Evolutionary conservation across 129 eudicot species (phyloP).

Genomic region (Tagetes patula): DNA sequence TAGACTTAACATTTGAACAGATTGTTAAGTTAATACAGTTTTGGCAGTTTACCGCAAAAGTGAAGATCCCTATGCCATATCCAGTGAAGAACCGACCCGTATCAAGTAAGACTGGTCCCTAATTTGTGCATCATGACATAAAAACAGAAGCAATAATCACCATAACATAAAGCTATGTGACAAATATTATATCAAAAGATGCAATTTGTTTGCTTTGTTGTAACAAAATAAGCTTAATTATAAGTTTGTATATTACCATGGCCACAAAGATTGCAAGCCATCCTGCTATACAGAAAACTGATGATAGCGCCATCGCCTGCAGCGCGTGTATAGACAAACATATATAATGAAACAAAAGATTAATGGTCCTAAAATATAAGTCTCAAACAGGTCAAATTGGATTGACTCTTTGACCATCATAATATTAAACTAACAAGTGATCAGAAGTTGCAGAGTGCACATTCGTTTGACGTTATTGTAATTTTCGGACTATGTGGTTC

Average conservation of each 20-base stretch:
- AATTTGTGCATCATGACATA: slow-evolving; percentile 20
- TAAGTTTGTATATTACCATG: slow-evolving; percentile 33
- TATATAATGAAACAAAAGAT: background rate
- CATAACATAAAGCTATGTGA: background rate
- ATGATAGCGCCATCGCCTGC: slow-evolving; percentile 81
- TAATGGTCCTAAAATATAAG: background rate
- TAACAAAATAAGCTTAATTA: no score
- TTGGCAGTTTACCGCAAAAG: slow-evolving; percentile 59
- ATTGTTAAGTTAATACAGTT: background rate
- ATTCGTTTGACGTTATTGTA: no score
- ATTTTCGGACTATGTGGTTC: no score
- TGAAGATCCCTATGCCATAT: slow-evolving; percentile 71
- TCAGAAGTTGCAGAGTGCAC: no score
- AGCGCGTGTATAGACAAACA: background rate
- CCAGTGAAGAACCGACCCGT: slow-evolving; percentile 80
- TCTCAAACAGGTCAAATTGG: no score
- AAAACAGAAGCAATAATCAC: slow-evolving; percentile 3
- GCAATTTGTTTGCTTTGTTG: background rate
- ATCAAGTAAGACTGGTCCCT: slow-evolving; percentile 70
- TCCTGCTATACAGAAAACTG: slow-evolving; percentile 69
- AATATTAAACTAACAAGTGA: no score
- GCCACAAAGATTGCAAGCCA: slow-evolving; percentile 78
- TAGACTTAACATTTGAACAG: slow-evolving; percentile 1
- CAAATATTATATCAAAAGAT: background rate
- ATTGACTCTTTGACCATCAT: no score